Conservation (phyloP, 2,329 filamentous ascomycete species). For the Ascomycota sp. region DNA sequence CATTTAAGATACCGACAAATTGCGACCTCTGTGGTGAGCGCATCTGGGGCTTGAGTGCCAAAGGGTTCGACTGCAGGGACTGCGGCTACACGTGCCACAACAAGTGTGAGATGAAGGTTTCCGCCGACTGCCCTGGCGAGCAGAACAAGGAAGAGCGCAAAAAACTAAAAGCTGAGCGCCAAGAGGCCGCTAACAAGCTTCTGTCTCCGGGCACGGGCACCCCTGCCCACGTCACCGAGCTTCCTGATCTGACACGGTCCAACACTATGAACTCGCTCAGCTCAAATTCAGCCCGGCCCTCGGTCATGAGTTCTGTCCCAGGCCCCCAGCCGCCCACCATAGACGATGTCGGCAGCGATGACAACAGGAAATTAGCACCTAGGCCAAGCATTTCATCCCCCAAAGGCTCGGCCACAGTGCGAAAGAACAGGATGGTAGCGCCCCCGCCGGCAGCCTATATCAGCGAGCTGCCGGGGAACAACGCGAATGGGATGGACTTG, state of each 20-base stretch:
- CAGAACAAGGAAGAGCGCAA: conserved; percentile 89
- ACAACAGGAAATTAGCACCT: too few relatives aligned
- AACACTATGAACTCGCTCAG: conserved; percentile 84
- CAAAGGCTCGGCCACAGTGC: conserved; percentile 11
- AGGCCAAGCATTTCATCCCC: too few relatives aligned
- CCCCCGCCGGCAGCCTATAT: conserved; percentile 73
- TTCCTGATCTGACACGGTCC: conserved; percentile 50
- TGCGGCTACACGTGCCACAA: conserved; percentile 96
- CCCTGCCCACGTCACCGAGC: conserved; percentile 30
- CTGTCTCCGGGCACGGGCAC: conserved; percentile 23
- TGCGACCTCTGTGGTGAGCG: conserved; percentile 92
- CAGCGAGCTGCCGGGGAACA: conserved; percentile 38
- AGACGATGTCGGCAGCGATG: conserved; percentile 19
- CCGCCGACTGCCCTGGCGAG: conserved; percentile 86
- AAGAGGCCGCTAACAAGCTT: conserved; percentile 51
- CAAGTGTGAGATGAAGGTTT: conserved; percentile 98
- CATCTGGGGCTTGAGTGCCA: conserved; percentile 92
- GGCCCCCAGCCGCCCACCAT: conserved; percentile 28
- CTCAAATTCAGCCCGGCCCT: conserved; percentile 58
- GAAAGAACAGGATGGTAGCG: conserved; percentile 60
- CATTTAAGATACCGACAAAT: conserved; percentile 97
- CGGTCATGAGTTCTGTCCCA: conserved; percentile 29
- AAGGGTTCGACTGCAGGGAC: conserved; percentile 88
- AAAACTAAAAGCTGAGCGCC: conserved; percentile 71
- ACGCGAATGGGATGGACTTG: conserved; percentile 17